Conservation (phyloP, 306 rosid genomes). For the Crotalaria pallida region DNA sequence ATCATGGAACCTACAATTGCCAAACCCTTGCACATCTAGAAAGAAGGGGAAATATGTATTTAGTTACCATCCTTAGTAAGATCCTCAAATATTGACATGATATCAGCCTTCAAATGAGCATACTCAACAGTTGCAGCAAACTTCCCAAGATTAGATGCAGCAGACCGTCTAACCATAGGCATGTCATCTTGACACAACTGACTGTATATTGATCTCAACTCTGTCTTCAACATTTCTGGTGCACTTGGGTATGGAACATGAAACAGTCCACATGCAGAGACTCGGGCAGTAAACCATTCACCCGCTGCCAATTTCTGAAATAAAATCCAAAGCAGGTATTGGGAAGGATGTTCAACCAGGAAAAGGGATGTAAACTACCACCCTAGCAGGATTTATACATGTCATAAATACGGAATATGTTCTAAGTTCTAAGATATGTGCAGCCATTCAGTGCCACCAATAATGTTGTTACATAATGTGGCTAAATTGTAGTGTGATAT, state of each 20-base stretch:
- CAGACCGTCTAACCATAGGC: conserved; percentile 97
- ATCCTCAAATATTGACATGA: conserved; percentile 73
- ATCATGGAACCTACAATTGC: background rate
- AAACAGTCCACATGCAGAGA: conserved; percentile 76
- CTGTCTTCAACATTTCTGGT: conserved; percentile 54
- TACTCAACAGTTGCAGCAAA: conserved; percentile 76
- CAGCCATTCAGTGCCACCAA: background rate
- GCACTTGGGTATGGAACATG: conserved; percentile 78
- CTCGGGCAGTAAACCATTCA: conserved; percentile 89
- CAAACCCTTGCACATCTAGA: background rate
- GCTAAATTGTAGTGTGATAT: background rate
- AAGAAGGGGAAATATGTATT: background rate
- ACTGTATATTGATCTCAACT: conserved; percentile 62
- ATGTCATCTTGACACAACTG: conserved; percentile 85
- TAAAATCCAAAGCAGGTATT: background rate
- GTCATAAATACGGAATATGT: background rate
- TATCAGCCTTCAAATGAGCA: conserved; percentile 63
- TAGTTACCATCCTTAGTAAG: conserved; percentile 76
- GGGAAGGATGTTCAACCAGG: background rate
- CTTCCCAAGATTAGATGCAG: conserved; percentile 76
- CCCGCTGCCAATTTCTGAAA: conserved; percentile 79
- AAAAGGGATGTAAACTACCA: background rate
- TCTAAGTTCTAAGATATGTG: background rate
- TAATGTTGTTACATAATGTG: background rate
- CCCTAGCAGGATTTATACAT: background rate